phyloP scores from a whole-genome alignment of 495 filamentous ascomycete species.

The Trichodelitschia bisporula region DNA sequence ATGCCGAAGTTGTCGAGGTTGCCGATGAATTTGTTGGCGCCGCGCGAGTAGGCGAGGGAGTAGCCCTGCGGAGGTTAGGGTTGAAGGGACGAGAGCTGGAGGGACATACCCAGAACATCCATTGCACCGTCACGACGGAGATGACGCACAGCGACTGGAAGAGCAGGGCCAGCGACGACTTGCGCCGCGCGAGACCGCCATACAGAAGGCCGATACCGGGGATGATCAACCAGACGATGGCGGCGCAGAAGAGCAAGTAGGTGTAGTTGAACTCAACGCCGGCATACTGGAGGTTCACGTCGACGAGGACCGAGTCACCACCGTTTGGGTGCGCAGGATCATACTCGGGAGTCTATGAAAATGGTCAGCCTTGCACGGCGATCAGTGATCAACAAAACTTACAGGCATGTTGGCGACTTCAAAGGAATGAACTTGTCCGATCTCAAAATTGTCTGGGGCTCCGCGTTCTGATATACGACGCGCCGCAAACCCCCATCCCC shows the following conservation, averaged over 20 bases:
- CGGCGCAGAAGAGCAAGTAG: slow-evolving; percentile 25
- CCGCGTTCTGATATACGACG: no score
- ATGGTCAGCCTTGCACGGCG: no score
- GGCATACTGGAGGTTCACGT: slow-evolving; percentile 25
- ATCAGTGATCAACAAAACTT: no score
- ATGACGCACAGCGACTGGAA: slow-evolving; percentile 29
- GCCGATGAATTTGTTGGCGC: slow-evolving; percentile 28
- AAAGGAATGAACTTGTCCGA: no score
- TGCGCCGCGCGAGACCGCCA: slow-evolving; percentile 29
- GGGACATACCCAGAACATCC: not conserved
- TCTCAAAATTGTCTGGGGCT: no score
- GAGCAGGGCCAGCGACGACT: slow-evolving; percentile 28
- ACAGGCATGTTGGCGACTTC: no score
- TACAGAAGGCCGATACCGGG: slow-evolving; percentile 34
- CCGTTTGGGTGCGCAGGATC: slow-evolving; percentile 12
- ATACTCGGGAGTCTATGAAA: no score
- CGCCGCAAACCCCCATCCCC: no score
- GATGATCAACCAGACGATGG: slow-evolving; percentile 33
- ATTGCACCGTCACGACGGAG: slow-evolving; percentile 3
- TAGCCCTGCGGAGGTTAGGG: slow-evolving; percentile 19
- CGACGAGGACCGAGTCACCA: slow-evolving; percentile 10
- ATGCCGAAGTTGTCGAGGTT: slow-evolving; percentile 28
- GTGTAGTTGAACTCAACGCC: slow-evolving; percentile 26
- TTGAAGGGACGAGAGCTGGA: not conserved
- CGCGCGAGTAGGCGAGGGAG: slow-evolving; percentile 25